Evolutionary conservation across 192 early-diverging fungal genomes (phyloP).

Genomic region (Pilobolus umbonatus): DNA sequence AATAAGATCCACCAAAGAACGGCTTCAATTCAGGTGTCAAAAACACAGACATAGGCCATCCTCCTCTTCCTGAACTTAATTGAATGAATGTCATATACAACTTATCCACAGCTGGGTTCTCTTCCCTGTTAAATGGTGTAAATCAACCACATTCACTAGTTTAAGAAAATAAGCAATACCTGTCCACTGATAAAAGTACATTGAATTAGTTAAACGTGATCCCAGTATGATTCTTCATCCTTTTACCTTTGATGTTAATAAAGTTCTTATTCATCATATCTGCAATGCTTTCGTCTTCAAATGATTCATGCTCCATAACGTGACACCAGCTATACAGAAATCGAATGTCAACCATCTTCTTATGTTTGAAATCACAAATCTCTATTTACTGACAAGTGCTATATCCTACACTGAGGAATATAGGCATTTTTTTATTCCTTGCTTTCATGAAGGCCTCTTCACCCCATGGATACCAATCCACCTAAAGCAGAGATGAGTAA

Average conservation of each 20-base stretch:
- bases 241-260: conserved; percentile 56
- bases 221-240: neutral
- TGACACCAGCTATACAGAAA: conserved; percentile 46
- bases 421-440: conserved; percentile 48
- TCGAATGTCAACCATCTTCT: neutral
- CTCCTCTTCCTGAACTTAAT: conserved; percentile 53
- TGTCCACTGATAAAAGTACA: conserved; percentile 25
- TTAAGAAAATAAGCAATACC: neutral
- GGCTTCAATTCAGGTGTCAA: conserved; percentile 49
- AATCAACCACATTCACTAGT: neutral
- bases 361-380: neutral
- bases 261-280: conserved; percentile 54
- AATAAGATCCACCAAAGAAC: conserved; percentile 45
- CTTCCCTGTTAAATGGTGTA: conserved; percentile 38
- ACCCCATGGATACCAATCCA: conserved; percentile 68
- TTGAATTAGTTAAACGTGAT: too few relatives aligned
- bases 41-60: conserved; percentile 67
- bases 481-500: too few relatives aligned
- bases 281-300: conserved; percentile 52
- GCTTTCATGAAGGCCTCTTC: conserved; percentile 56
- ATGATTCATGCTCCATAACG: conserved; percentile 66
- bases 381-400: conserved; percentile 55
- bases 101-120: conserved; percentile 58
- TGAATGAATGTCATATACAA: conserved; percentile 65
- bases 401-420: conserved; percentile 63